Evolutionary conservation across 2,329 filamentous ascomycete species (phyloP).

Genomic region (Coniochaeta sp.): DNA sequence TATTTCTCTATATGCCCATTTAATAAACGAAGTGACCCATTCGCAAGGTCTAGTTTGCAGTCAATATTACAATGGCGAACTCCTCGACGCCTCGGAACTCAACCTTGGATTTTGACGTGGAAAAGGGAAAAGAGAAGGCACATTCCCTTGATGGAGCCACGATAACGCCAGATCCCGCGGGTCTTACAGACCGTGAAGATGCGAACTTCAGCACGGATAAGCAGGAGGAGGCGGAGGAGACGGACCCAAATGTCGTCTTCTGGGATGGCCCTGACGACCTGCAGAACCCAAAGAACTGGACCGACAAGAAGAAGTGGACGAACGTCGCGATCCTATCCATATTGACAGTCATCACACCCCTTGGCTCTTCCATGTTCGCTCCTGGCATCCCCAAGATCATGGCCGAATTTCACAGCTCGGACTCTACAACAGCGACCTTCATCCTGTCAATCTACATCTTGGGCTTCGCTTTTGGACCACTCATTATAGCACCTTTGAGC

Average conservation of each 20-base stretch:
- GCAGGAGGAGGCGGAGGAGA: not conserved
- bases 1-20: not conserved
- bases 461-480: conserved; percentile 45
- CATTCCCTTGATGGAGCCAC: not conserved
- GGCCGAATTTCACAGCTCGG: conserved; percentile 43
- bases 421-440: conserved; percentile 34
- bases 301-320: conserved; percentile 46
- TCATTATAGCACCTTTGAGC: conserved; percentile 42
- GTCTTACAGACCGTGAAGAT: not conserved
- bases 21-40: not conserved
- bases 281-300: conserved; percentile 49
- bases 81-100: not conserved
- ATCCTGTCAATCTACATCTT: conserved; percentile 53
- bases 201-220: not conserved
- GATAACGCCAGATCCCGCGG: not conserved
- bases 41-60: not conserved
- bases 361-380: conserved; percentile 48
- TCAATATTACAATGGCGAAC: not conserved
- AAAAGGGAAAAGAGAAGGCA: not conserved
- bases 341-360: conserved; percentile 54
- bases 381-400: conserved; percentile 42
- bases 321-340: conserved; percentile 44
- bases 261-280: conserved; percentile 47
- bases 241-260: conserved; percentile 32
- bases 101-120: not conserved